Conservation (phyloP, 441 rosid genomes). For the Flueggea neowawraea region DNA sequence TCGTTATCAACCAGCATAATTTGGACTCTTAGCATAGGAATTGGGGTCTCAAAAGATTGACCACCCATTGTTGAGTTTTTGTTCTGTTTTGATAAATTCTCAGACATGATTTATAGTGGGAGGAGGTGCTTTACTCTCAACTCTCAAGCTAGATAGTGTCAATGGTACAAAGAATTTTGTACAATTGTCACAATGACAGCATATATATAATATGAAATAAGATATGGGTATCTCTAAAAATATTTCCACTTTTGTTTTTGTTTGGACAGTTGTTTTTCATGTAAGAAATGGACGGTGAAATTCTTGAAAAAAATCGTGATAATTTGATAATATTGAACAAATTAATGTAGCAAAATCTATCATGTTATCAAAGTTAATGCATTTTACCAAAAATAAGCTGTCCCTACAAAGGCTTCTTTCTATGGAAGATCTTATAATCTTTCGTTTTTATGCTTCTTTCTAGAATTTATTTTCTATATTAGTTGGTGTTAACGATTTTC, state of each 20-base stretch:
- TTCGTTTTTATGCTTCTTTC: constrained; percentile 6
- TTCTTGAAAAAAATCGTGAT: not conserved
- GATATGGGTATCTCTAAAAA: too few species aligned
- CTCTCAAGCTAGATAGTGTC: too few species aligned
- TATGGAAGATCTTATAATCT: constrained; percentile 16
- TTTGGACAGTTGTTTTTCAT: not conserved
- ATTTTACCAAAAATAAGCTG: constrained; percentile 16
- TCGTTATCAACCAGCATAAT: constrained; percentile 70
- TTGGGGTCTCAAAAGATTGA: constrained; percentile 2
- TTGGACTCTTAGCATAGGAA: constrained; percentile 19
- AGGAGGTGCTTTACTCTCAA: not conserved
- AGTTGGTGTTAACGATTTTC: not conserved
- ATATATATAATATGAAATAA: too few species aligned
- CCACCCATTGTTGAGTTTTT: not conserved
- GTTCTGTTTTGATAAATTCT: not conserved
- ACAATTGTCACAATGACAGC: too few species aligned
- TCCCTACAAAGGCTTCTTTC: constrained; percentile 12
- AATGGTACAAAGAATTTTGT: too few species aligned
- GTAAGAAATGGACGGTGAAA: not conserved
- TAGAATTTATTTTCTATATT: constrained; percentile 9
- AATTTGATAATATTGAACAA: not conserved
- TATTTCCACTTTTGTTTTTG: not conserved
- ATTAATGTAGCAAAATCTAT: constrained; percentile 22
- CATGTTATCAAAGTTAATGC: constrained; percentile 20
- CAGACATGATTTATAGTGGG: not conserved